Percentiles rank a stretch among this genome's conserved stretches.
These are phyloP conservation scores for Candida succiphila DNA, from an alignment of 805 yeast genomes.

Conservation along the genomic window DNA sequence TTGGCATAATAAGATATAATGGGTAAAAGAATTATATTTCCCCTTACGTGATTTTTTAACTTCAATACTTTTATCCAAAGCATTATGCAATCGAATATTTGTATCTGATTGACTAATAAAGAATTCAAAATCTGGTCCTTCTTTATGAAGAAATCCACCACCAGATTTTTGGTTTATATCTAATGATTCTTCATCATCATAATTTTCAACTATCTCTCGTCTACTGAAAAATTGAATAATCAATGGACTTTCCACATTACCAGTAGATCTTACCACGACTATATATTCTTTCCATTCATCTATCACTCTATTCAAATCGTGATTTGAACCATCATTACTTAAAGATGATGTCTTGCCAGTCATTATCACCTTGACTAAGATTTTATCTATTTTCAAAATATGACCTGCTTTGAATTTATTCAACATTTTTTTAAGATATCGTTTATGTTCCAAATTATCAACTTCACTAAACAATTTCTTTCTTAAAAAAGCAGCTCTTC, in stretches of 20 bases:
- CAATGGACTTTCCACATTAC: slow-evolving; percentile 39
- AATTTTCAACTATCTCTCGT: slow-evolving; percentile 22
- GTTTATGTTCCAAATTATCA: slow-evolving; percentile 10
- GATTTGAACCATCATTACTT: slow-evolving; percentile 23
- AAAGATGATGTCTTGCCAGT: slow-evolving; percentile 15
- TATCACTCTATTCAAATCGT: slow-evolving; percentile 39
- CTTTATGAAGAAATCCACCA: no score
- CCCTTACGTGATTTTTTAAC: slow-evolving; percentile 13
- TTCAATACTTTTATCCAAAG: slow-evolving; percentile 61
- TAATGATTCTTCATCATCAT: neutral
- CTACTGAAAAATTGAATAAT: slow-evolving; percentile 52
- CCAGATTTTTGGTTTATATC: neutral
- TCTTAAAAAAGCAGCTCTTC: slow-evolving; percentile 14
- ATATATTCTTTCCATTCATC: slow-evolving; percentile 78
- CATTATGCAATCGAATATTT: slow-evolving; percentile 46
- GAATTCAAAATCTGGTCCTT: slow-evolving; percentile 14
- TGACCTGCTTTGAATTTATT: slow-evolving; percentile 41
- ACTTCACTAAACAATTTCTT: slow-evolving; percentile 8
- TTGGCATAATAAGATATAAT: slow-evolving; percentile 46
- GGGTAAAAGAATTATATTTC: slow-evolving; percentile 4
- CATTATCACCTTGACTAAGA: slow-evolving; percentile 43
- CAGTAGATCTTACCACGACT: slow-evolving; percentile 62
- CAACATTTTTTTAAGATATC: slow-evolving; percentile 18
- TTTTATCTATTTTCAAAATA: slow-evolving; percentile 53
- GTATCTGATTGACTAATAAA: slow-evolving; percentile 13